A percentile compares a stretch with the other conserved stretches of the same genome.
Conservation (phyloP, 192 early-diverging fungal genomes). For the Mortierella antarctica region DNA sequence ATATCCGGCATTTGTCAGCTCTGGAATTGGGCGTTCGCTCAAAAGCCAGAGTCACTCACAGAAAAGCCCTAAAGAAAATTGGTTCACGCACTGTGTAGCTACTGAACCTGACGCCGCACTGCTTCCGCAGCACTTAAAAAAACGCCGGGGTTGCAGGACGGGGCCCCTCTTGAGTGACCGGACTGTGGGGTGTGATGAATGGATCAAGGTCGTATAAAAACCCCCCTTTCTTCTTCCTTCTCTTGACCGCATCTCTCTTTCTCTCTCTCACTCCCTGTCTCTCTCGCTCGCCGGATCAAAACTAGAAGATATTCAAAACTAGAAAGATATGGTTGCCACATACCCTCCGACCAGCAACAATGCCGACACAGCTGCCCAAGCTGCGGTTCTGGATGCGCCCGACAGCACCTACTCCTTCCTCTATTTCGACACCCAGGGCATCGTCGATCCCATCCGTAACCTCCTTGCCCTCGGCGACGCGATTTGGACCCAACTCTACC, state of each 20-base stretch:
- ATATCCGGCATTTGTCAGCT: no score
- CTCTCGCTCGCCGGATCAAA: not conserved
- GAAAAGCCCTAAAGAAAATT: not conserved
- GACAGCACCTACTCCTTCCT: slow-evolving; percentile 39
- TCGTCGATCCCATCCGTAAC: slow-evolving; percentile 23
- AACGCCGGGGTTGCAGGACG: no score
- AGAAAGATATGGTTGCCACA: slow-evolving; percentile 35
- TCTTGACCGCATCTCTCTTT: not conserved
- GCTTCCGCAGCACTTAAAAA: no score
- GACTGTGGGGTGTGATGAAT: not conserved
- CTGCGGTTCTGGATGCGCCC: slow-evolving; percentile 25
- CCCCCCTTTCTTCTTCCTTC: not conserved
- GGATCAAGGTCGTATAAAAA: not conserved
- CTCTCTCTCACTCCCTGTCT: not conserved
- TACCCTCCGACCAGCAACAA: slow-evolving; percentile 22
- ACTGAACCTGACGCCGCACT: no score
- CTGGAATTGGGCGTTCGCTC: no score
- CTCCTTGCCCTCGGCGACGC: slow-evolving; percentile 22
- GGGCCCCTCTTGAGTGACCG: no score
- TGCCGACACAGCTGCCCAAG: slow-evolving; percentile 15
- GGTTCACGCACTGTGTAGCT: no score
- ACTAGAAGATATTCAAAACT: not conserved
- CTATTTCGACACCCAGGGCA: slow-evolving; percentile 45
- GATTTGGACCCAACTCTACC: slow-evolving; percentile 34
- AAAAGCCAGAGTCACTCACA: no score